Conservation (phyloP, 73 alveolate genomes). For the Paramecium pentaurelia region DNA sequence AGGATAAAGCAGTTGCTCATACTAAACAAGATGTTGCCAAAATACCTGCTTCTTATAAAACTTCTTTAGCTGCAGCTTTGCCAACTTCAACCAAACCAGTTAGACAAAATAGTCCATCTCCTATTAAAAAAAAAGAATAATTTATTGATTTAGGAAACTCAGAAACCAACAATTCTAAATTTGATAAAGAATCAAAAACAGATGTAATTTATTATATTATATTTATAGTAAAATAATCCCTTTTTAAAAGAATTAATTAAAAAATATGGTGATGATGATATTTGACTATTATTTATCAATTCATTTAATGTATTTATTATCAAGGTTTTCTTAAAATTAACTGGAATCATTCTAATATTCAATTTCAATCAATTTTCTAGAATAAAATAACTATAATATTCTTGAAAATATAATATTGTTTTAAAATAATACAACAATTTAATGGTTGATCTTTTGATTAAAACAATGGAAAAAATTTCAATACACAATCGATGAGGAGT, state of each 20-base stretch:
- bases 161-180: neutral
- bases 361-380: neutral
- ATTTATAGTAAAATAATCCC: neutral
- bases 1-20: constrained; percentile 52
- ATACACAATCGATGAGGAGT: neutral
- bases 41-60: constrained; percentile 52
- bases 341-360: neutral
- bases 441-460: constrained; percentile 32
- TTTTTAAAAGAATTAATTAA: neutral
- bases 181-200: neutral
- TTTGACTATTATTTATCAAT: neutral
- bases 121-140: constrained; percentile 47
- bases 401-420: neutral
- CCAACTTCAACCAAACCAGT: constrained; percentile 10
- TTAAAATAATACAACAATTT: too few relatives aligned
- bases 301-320: neutral
- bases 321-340: neutral
- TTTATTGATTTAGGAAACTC: constrained; percentile 38
- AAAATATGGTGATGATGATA: neutral
- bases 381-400: neutral
- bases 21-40: constrained; percentile 55
- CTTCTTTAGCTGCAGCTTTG: constrained; percentile 28
- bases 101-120: constrained; percentile 26
- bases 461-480: constrained; percentile 17
- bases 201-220: neutral